A percentile compares a stretch with the other conserved stretches of the same genome.
These are phyloP conservation scores for Diaporthe vexans DNA, from an alignment of 2,329 filamentous ascomycete species.

Conservation along the genomic window DNA sequence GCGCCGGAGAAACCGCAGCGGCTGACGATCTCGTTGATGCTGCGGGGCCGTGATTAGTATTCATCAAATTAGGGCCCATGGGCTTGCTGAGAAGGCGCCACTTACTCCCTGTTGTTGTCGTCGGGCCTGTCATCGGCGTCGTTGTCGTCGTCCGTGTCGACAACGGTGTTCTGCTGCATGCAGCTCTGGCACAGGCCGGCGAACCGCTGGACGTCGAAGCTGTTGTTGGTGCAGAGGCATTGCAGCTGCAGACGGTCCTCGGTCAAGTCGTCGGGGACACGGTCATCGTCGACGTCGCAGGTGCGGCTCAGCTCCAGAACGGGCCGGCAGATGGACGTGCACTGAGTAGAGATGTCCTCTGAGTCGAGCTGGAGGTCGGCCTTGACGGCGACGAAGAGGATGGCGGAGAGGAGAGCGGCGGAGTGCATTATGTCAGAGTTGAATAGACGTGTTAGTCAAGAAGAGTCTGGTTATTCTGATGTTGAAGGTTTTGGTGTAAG, in stretches of 20 bases:
- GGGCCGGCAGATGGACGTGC: conserved; percentile 54
- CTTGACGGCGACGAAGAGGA: conserved; percentile 46
- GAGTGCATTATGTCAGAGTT: conserved; percentile 47
- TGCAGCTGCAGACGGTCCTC: conserved; percentile 55
- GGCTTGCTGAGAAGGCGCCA: too few relatives aligned
- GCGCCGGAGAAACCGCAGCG: conserved; percentile 53
- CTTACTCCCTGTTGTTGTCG: conserved; percentile 31
- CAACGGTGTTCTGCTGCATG: conserved; percentile 50
- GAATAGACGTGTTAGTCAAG: not conserved
- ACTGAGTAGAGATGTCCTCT: conserved; percentile 53
- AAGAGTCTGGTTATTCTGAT: not conserved
- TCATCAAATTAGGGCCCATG: not conserved
- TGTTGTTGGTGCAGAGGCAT: conserved; percentile 58
- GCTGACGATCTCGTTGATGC: conserved; percentile 52
- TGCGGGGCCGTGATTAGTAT: not conserved
- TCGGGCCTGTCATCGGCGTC: conserved; percentile 37
- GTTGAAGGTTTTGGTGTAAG: not conserved
- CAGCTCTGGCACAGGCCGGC: conserved; percentile 56
- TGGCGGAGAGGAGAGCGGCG: conserved; percentile 48
- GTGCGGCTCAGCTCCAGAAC: conserved; percentile 52
- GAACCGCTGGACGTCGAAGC: conserved; percentile 55
- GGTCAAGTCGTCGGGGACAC: conserved; percentile 50
- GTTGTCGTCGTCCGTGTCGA: conserved; percentile 32
- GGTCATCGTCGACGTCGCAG: conserved; percentile 64
- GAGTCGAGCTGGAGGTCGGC: conserved; percentile 53